Percentiles rank a stretch among this genome's conserved stretches.
phyloP scores from a whole-genome alignment of 1,284 basidiomycete species.

The Marasmius fiardii region DNA sequence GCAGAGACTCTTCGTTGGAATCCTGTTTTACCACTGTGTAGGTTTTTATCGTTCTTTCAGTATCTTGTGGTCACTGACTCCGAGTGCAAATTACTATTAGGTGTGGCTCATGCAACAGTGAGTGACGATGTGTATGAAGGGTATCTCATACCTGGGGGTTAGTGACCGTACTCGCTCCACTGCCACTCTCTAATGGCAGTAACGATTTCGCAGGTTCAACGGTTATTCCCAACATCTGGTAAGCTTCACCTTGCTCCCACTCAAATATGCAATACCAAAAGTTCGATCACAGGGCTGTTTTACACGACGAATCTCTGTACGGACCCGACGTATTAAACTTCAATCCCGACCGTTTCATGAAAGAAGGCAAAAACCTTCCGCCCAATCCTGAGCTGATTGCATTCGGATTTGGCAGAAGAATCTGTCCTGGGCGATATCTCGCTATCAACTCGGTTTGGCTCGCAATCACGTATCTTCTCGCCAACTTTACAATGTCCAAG shows the following conservation, averaged over 20 bases:
- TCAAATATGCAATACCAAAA: constrained; percentile 28
- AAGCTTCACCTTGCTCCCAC: background rate
- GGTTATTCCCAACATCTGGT: constrained; percentile 21
- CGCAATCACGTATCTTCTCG: constrained; percentile 24
- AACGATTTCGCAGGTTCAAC: constrained; percentile 14
- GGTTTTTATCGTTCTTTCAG: no score
- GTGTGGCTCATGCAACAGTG: constrained; percentile 13
- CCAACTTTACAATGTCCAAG: constrained; percentile 21
- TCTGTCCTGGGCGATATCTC: constrained; percentile 31
- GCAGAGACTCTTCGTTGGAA: constrained; percentile 6
- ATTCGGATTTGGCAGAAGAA: constrained; percentile 25
- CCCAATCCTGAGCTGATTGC: constrained; percentile 18
- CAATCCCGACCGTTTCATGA: constrained; percentile 26
- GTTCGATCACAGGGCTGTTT: no score
- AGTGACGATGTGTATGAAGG: constrained; percentile 16
- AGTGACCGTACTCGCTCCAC: background rate
- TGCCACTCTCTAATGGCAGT: background rate
- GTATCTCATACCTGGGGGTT: constrained; percentile 22
- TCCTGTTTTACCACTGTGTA: constrained; percentile 1
- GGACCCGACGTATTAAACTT: constrained; percentile 25
- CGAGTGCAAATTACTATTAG: constrained; percentile 5
- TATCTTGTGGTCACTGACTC: no score
- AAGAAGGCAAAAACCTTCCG: constrained; percentile 16
- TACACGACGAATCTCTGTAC: no score
- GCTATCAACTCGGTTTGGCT: constrained; percentile 26